Base-by-base conservation (phyloP, 768 basidiomycete species). In the Cubamyces lactineus region DNA sequence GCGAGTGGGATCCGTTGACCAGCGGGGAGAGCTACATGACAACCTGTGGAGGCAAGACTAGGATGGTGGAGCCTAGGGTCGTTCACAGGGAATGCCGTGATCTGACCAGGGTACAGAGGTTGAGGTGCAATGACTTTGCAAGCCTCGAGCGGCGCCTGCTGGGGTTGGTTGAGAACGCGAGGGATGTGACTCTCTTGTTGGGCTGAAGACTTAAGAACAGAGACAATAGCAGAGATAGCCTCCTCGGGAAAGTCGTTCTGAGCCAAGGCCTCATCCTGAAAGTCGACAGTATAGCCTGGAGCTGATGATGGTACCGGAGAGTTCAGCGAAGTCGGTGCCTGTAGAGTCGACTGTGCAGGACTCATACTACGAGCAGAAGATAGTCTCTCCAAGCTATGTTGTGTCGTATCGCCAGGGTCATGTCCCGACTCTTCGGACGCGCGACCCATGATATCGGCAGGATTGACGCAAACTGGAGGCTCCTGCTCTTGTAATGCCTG, bases 391-490 rank as follows among this genome's bases (percentile, higher is more conserved):
- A 24, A 21, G 15, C 30, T 16, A 17, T 13, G 49, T 16, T 34
- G 34, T 5, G 19, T 5, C 13, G 24, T 24, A 19, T 16, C 13
- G 38, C 46, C 39, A 2, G 11, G 1, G 24, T 19, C 16, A 26
- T 40, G 48, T 5, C 16, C 59, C 23, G 23, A 15, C 41, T 24
- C 53, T 16, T 40, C 57, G 12, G 66, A 43, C 26, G n/a, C 50
- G 28, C 41, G 19, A 38, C 60, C 66, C 60, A 77, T 70, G 28
- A 78, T 74, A 34, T 79, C 76, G 34, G 75, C 62, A 21, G 82
- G 81, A 65, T 82, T 75, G 51, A 83, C 71, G 28, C 77, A 72
- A 5, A 64, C 43, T 4, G 62, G 58, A 30, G 67, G 66, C 3
- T 61, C 38, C 8, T 69, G 66, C 26, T 59, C 59, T 17, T 62